Percentiles rank a stretch among this genome's conserved stretches.
These are phyloP conservation scores for Alternaria metachromatica DNA, from an alignment of 2,329 filamentous ascomycete genomes.

Conservation along the genomic window DNA sequence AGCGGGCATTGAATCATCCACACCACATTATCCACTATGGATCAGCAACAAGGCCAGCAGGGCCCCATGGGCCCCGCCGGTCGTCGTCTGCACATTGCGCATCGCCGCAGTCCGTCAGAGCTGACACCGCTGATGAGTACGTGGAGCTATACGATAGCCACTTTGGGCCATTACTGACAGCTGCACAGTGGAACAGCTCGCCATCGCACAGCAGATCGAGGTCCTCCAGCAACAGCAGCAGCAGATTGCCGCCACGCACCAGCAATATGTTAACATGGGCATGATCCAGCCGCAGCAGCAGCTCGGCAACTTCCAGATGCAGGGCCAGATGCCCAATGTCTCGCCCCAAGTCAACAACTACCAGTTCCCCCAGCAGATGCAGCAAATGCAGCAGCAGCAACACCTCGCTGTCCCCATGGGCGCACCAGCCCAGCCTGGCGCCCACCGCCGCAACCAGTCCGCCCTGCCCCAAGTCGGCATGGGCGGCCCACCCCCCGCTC, in stretches of 20 bases:
- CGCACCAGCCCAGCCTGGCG: conserved; percentile 76
- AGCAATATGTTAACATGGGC: conserved; percentile 97
- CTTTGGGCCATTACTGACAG: conserved; percentile 29
- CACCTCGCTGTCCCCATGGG: conserved; percentile 75
- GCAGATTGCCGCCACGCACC: conserved; percentile 93
- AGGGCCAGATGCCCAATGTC: conserved; percentile 79
- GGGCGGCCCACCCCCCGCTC: conserved; percentile 83
- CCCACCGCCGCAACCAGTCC: conserved; percentile 98
- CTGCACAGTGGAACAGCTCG: conserved; percentile 86
- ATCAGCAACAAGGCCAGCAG: conserved; percentile 62
- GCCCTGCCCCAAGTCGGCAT: conserved; percentile 91
- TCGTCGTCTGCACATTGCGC: conserved; percentile 94
- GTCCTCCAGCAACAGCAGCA: conserved; percentile 97
- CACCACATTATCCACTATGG: conserved; percentile 47
- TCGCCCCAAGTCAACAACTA: conserved; percentile 78
- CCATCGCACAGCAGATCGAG: conserved; percentile 98
- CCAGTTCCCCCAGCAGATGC: conserved; percentile 77
- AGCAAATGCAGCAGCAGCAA: conserved; percentile 60
- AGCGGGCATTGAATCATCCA: conserved; percentile 31
- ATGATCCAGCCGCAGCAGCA: conserved; percentile 88
- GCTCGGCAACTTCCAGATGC: conserved; percentile 64
- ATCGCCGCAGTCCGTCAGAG: conserved; percentile 95
- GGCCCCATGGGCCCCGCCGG: conserved; percentile 73
- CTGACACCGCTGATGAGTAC: conserved; percentile 97
- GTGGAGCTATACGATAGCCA: conserved; percentile 52